These are phyloP conservation scores for Ceratorhiza oryzae-sativae DNA, from an alignment of 1,284 basidiomycete species.

Conservation along the genomic window DNA sequence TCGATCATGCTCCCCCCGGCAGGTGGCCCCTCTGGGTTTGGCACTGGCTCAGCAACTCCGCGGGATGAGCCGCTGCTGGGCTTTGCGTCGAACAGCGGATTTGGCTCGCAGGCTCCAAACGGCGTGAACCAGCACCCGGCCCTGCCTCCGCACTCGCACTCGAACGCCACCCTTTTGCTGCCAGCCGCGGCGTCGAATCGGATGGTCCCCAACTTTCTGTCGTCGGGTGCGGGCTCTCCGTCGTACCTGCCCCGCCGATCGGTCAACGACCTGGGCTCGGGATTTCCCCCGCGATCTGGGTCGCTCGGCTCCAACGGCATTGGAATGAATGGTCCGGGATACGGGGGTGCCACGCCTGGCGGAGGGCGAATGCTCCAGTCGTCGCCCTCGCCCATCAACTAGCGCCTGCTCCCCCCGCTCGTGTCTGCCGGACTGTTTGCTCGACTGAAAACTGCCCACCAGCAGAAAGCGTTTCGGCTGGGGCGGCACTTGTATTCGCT, in stretches of 20 bases:
- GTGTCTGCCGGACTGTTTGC: background rate
- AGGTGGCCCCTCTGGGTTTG: background rate
- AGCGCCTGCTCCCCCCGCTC: background rate
- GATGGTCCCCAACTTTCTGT: constrained; percentile 26
- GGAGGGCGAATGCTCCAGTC: constrained; percentile 19
- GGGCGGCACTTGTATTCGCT: constrained; percentile 35
- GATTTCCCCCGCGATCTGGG: constrained; percentile 23
- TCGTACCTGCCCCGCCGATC: constrained; percentile 30
- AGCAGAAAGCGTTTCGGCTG: constrained; percentile 37
- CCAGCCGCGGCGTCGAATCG: constrained; percentile 18
- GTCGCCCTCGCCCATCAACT: constrained; percentile 36
- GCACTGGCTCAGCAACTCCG: constrained; percentile 8
- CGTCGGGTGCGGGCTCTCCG: background rate
- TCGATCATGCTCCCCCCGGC: constrained; percentile 26
- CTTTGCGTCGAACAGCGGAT: constrained; percentile 5
- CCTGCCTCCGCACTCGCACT: constrained; percentile 35
- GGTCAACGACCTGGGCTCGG: constrained; percentile 30
- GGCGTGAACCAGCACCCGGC: constrained; percentile 18
- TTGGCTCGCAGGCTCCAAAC: constrained; percentile 6
- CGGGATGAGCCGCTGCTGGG: constrained; percentile 26
- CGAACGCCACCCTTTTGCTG: constrained; percentile 27
- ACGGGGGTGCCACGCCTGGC: background rate
- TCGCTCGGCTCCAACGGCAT: constrained; percentile 11
- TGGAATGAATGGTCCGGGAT: background rate
- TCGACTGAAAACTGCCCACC: constrained; percentile 29